Evolutionary conservation across 352 stramenopile species (phyloP).

Genomic region (Pythium vanterpoolii): DNA sequence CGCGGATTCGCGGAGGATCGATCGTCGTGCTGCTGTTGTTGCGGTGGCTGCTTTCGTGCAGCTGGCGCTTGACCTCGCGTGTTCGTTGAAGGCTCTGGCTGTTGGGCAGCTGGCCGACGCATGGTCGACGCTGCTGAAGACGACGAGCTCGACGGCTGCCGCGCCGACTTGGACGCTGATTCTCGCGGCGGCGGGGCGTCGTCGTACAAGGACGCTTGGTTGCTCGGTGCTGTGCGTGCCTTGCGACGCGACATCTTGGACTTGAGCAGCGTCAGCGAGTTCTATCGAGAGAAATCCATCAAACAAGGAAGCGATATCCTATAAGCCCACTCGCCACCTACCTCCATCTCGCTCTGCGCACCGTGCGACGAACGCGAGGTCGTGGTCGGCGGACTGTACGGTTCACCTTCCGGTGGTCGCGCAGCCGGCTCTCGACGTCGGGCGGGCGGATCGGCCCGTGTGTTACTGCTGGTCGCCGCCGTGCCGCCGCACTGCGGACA

Average conservation of each 20-base stretch:
- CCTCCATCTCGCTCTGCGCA: slow-evolving; percentile 48
- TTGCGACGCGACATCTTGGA: slow-evolving; percentile 80
- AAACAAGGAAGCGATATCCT: not conserved
- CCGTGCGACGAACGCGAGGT: slow-evolving; percentile 23
- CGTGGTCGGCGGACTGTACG: slow-evolving; percentile 26
- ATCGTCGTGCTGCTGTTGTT: slow-evolving; percentile 8
- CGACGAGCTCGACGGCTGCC: slow-evolving; percentile 9
- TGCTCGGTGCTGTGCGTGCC: slow-evolving; percentile 64
- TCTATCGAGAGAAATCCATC: slow-evolving; percentile 28
- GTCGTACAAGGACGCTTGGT: slow-evolving; percentile 63
- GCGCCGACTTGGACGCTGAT: slow-evolving; percentile 22
- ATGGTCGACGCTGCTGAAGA: not conserved
- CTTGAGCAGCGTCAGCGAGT: slow-evolving; percentile 71
- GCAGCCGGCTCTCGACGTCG: slow-evolving; percentile 35
- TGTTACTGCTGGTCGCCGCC: slow-evolving; percentile 8
- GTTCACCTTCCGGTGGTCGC: slow-evolving; percentile 18
- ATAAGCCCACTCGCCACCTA: slow-evolving; percentile 12
- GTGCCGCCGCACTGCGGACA: slow-evolving; percentile 51
- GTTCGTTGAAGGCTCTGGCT: not conserved
- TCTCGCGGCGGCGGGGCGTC: slow-evolving; percentile 41
- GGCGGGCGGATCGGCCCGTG: slow-evolving; percentile 26
- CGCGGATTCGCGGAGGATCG: slow-evolving; percentile 13
- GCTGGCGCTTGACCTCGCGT: not conserved
- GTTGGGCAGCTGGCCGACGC: not conserved
- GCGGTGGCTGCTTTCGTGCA: slow-evolving; percentile 1